phyloP scores from a whole-genome alignment of 345 rosid genomes.

The Populus tremula region DNA sequence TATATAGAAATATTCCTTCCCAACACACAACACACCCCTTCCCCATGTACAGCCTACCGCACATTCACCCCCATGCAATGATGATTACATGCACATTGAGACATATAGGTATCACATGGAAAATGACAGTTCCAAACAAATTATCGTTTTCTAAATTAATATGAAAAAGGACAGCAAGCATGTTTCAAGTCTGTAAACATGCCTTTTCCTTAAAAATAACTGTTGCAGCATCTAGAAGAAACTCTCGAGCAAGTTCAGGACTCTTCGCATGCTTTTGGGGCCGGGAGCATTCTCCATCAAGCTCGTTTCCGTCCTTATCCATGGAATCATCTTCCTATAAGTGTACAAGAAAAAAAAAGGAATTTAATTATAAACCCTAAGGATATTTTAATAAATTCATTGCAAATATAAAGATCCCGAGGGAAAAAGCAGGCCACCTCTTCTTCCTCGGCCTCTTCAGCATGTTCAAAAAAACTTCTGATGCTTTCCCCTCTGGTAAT shows the following conservation, averaged over 20 bases:
- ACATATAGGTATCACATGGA: not conserved
- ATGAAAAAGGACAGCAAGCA: slow-evolving; percentile 7
- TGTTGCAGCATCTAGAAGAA: slow-evolving; percentile 94
- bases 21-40: not conserved
- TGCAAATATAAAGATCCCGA: not conserved
- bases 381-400: not conserved
- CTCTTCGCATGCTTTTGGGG: slow-evolving; percentile 99
- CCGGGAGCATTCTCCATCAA: slow-evolving; percentile 95
- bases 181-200: slow-evolving; percentile 26
- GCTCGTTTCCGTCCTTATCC: slow-evolving; percentile 93
- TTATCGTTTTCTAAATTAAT: not conserved
- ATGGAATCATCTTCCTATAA: slow-evolving; percentile 87
- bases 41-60: slow-evolving; percentile 3
- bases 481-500: slow-evolving; percentile 83
- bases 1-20: not conserved
- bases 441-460: slow-evolving; percentile 97
- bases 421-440: slow-evolving; percentile 54
- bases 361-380: not conserved
- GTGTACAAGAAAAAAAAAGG: slow-evolving; percentile 9
- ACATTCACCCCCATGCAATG: not conserved
- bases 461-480: slow-evolving; percentile 83
- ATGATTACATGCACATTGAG: not conserved
- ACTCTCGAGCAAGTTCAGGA: slow-evolving; percentile 99
- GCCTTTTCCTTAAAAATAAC: slow-evolving; percentile 98
- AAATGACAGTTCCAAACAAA: slow-evolving; percentile 1